Evolutionary conservation across 768 basidiomycete genomes (phyloP).

Genomic region (Calocera viscosa): DNA sequence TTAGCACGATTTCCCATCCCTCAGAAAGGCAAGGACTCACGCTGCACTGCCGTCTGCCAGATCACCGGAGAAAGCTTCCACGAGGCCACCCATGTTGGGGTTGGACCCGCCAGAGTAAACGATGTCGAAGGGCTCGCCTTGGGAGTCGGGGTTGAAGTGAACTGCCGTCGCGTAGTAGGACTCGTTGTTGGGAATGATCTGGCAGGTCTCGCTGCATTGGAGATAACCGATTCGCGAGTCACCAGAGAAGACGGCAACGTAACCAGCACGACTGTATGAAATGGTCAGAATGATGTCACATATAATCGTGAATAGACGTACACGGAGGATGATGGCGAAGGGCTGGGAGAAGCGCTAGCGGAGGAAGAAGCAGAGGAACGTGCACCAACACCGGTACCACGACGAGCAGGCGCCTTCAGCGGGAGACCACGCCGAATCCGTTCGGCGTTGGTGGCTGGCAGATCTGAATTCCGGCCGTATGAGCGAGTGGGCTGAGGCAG

Average conservation of each 20-base stretch:
- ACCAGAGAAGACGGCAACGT: not conserved
- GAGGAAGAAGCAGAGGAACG: not conserved
- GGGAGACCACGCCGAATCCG: not conserved
- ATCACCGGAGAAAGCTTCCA: not conserved
- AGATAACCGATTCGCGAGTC: not conserved
- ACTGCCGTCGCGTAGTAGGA: not conserved
- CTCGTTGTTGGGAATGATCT: not conserved
- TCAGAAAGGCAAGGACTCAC: not conserved
- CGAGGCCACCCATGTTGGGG: not conserved
- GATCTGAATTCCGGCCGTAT: not conserved
- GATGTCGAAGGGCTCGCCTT: not conserved
- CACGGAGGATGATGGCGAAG: not conserved
- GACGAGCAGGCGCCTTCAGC: not conserved
- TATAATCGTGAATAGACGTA: not conserved
- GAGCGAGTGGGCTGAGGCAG: not conserved
- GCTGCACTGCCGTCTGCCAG: not conserved
- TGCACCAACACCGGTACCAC: not conserved
- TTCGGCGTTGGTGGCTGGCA: not conserved
- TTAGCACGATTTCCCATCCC: not conserved
- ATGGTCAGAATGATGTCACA: not conserved
- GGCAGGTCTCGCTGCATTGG: not conserved
- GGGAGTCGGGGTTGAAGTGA: not conserved
- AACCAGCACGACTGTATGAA: not conserved
- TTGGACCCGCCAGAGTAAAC: not conserved
- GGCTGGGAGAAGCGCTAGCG: not conserved